These are phyloP conservation scores for Myochromella boudieri DNA, from an alignment of 768 basidiomycete genomes.

Conservation along the genomic window DNA sequence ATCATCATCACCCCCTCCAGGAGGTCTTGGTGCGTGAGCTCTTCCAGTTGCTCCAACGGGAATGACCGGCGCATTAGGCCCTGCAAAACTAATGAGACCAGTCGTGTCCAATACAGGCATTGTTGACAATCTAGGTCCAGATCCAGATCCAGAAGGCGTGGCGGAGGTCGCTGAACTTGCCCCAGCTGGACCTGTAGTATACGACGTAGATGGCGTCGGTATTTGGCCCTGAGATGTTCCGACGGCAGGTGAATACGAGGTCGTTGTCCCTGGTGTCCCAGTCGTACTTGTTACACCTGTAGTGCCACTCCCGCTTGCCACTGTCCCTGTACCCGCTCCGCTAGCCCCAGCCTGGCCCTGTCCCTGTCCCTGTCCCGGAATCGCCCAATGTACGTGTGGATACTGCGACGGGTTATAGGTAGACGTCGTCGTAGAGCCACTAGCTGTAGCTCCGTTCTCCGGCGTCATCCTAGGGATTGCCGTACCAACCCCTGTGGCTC, in stretches of 20 bases:
- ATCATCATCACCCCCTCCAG: slow-evolving; percentile 44
- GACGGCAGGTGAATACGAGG: not conserved
- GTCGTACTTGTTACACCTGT: not conserved
- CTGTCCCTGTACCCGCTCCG: not conserved
- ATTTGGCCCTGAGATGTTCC: slow-evolving; percentile 4
- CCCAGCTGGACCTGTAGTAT: slow-evolving; percentile 6
- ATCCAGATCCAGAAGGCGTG: slow-evolving; percentile 3
- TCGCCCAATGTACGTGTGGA: slow-evolving; percentile 9
- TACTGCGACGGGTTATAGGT: slow-evolving; percentile 1
- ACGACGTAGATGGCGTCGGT: slow-evolving; percentile 4
- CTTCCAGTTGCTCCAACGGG: slow-evolving; percentile 13
- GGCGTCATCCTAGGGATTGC: slow-evolving; percentile 3
- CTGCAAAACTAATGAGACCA: slow-evolving; percentile 20
- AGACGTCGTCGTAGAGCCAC: not conserved
- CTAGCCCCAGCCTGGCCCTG: not conserved
- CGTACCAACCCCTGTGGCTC: slow-evolving; percentile 18
- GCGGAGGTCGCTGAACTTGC: slow-evolving; percentile 1
- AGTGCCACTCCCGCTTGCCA: not conserved
- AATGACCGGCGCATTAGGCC: slow-evolving; percentile 12
- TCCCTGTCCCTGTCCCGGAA: slow-evolving; percentile 4
- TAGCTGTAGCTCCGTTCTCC: not conserved
- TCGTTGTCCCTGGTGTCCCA: not conserved
- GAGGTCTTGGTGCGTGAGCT: slow-evolving; percentile 7
- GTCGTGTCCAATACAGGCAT: slow-evolving; percentile 18
- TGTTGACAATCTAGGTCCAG: not conserved